Percentiles rank a stretch among this genome's conserved stretches.
Evolutionary conservation across 768 basidiomycete species (phyloP).

Genomic region (Xerocomellus dryophilus): DNA sequence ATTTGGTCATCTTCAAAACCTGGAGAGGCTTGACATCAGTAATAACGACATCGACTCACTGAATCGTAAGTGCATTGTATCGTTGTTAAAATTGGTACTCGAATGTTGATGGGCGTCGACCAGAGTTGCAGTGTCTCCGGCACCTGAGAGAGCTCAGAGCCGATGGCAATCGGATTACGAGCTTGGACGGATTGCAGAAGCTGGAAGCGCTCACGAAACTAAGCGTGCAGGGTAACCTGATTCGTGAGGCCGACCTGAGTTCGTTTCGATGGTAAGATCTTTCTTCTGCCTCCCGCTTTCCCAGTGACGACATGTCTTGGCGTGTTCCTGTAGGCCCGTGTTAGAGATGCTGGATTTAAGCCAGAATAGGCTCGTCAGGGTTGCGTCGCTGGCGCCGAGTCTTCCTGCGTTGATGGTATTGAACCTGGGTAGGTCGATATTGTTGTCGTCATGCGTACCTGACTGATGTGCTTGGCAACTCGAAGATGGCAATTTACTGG

Average conservation of each 20-base stretch:
- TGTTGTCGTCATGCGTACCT: conserved; percentile 10
- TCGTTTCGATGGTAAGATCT: conserved; percentile 60
- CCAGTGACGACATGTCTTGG: conserved; percentile 9
- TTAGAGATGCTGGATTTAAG: conserved; percentile 84
- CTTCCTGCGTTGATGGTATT: conserved; percentile 65
- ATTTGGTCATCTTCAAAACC: conserved; percentile 78
- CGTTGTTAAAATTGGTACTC: background rate
- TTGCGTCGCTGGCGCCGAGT: conserved; percentile 56
- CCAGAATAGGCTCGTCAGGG: conserved; percentile 60
- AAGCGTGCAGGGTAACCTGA: conserved; percentile 71
- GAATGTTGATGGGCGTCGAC: conserved; percentile 12
- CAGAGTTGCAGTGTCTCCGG: conserved; percentile 81
- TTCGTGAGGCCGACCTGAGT: conserved; percentile 59
- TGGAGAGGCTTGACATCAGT: conserved; percentile 90
- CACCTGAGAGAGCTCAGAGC: conserved; percentile 87
- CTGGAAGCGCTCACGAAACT: conserved; percentile 84
- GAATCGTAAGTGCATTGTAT: conserved; percentile 56
- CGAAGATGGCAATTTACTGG: conserved; percentile 72
- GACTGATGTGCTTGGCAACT: conserved; percentile 16
- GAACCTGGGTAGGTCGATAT: conserved; percentile 71
- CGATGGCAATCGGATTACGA: conserved; percentile 79
- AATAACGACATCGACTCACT: conserved; percentile 86
- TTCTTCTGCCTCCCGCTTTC: conserved; percentile 5
- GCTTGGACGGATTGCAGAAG: conserved; percentile 70
- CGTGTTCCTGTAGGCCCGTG: conserved; percentile 39